Percentiles rank a stretch among this genome's conserved stretches.
Evolutionary conservation across 2,329 filamentous ascomycete species (phyloP).

Genomic region (Paracoccidioides lutzii): DNA sequence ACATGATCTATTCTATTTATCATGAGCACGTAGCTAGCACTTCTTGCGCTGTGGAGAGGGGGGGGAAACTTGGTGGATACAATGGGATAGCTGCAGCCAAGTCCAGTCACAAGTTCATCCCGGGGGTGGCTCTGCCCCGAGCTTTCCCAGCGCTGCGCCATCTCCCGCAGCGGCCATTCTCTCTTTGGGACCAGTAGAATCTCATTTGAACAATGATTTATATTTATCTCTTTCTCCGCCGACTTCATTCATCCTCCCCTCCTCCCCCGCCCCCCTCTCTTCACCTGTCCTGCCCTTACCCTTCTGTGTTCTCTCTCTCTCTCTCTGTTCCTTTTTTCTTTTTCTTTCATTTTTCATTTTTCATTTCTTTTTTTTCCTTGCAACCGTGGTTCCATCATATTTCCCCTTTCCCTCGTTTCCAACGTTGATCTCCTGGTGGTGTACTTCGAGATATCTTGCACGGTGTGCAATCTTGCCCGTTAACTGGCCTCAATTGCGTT

Average conservation of each 20-base stretch:
- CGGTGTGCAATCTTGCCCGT: too few species aligned
- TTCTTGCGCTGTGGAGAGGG: background rate
- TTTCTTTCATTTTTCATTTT: background rate
- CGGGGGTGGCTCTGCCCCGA: background rate
- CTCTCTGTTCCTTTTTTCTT: background rate
- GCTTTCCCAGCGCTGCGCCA: background rate
- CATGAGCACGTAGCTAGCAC: too few species aligned
- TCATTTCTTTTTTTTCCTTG: background rate
- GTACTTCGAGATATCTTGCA: too few species aligned
- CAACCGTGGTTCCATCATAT: background rate
- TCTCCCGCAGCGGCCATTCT: too few species aligned
- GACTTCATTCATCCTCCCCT: too few species aligned
- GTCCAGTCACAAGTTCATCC: too few species aligned
- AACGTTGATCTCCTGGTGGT: background rate
- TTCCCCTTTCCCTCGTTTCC: background rate
- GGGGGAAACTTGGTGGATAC: constrained; percentile 1
- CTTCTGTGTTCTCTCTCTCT: background rate
- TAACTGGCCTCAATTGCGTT: background rate
- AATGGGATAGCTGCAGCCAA: background rate
- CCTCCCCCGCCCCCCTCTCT: too few species aligned
- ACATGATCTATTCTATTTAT: too few species aligned
- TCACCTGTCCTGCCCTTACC: background rate
- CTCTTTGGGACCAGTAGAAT: too few species aligned
- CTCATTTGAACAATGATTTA: too few species aligned
- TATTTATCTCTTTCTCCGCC: too few species aligned